These are phyloP conservation scores for Saccharomycopsis lassenensis DNA, from an alignment of 805 yeast genomes.

Conservation along the genomic window DNA sequence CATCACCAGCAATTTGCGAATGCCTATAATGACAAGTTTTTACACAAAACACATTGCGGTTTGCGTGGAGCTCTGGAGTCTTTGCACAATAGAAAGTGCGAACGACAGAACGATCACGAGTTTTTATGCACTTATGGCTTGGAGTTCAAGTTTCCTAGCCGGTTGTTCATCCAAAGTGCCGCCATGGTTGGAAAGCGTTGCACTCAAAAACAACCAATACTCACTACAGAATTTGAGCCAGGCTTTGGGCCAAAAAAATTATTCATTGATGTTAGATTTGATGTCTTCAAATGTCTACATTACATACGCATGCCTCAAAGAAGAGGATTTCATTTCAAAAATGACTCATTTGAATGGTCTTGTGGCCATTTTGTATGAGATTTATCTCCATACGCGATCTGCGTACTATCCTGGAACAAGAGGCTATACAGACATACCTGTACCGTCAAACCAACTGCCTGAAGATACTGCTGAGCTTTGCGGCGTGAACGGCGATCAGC, in stretches of 20 bases:
- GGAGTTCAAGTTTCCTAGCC: constrained; percentile 7
- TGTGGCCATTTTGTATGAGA: constrained; percentile 14
- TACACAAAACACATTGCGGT: constrained; percentile 3
- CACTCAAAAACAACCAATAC: constrained; percentile 2
- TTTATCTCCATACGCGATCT: constrained; percentile 11
- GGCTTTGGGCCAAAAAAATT: constrained; percentile 6
- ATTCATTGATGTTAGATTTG: constrained; percentile 7
- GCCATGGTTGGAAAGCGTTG: constrained; percentile 8
- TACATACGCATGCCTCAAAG: constrained; percentile 4
- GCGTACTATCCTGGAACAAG: too few species aligned
- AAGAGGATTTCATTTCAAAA: constrained; percentile 6
- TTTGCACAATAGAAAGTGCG: constrained; percentile 6
- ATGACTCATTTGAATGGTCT: constrained; percentile 12
- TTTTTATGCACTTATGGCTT: constrained; percentile 12
- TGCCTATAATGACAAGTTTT: constrained; percentile 7
- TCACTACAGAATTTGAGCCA: constrained; percentile 1
- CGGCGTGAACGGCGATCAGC: not conserved
- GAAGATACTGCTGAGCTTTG: too few species aligned
- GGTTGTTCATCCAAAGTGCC: constrained; percentile 2
- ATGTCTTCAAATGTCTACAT: constrained; percentile 10
- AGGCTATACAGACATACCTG: too few species aligned
- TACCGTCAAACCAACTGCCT: too few species aligned
- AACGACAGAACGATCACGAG: not conserved
- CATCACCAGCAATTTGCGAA: constrained; percentile 7
- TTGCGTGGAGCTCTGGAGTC: constrained; percentile 11